A percentile compares a stretch with the other conserved stretches of the same genome.
phyloP scores from a whole-genome alignment of 345 rosid species.

The Eutrema yunnanense region DNA sequence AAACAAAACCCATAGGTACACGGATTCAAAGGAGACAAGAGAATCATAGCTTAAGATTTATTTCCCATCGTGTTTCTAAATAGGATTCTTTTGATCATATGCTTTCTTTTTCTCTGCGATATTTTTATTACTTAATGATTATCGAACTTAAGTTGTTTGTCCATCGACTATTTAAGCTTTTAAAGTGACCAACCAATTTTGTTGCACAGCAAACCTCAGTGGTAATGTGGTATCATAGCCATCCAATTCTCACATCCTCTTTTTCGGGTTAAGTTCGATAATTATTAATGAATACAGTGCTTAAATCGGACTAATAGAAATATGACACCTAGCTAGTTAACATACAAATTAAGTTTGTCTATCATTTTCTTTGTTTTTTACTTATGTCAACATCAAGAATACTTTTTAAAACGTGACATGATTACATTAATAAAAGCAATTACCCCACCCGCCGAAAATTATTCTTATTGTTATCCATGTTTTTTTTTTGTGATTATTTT shows the following conservation, averaged over 20 bases:
- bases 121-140: background rate
- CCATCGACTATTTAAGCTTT: background rate
- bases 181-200: conserved; percentile 10
- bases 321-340: conserved; percentile 3
- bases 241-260: conserved; percentile 9
- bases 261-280: background rate
- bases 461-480: background rate
- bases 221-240: background rate
- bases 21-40: conserved; percentile 25
- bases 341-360: conserved; percentile 2
- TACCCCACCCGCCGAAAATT: conserved; percentile 27
- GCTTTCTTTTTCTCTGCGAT: background rate
- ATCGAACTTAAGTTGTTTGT: background rate
- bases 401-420: conserved; percentile 15
- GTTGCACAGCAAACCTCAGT: conserved; percentile 16
- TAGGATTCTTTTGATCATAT: conserved; percentile 10
- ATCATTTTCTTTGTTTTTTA: conserved; percentile 4
- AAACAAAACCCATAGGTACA: conserved; percentile 19
- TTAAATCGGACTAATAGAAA: background rate
- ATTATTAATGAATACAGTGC: background rate
- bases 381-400: conserved; percentile 20
- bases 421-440: conserved; percentile 15
- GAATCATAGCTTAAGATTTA: conserved; percentile 23
- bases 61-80: conserved; percentile 14
- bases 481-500: conserved; percentile 1